Conservation (phyloP, 2,329 filamentous ascomycete genomes). For the Penicillium glabrum region DNA sequence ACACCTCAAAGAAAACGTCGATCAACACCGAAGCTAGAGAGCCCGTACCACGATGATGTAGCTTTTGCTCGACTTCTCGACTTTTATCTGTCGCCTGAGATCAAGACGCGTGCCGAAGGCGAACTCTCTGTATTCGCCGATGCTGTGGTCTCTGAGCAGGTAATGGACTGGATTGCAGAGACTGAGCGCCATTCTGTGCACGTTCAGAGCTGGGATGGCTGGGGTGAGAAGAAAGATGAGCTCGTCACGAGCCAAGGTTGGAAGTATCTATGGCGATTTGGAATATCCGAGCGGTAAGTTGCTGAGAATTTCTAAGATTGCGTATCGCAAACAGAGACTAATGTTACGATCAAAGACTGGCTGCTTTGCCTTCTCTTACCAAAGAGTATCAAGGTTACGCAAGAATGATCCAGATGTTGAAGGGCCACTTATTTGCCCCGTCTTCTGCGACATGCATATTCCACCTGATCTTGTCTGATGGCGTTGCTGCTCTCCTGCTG, state of each 20-base stretch:
- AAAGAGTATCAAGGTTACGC: not conserved
- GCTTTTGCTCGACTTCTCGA: not conserved
- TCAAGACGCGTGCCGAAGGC: not conserved
- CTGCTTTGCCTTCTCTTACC: not conserved
- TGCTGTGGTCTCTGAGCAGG: not conserved
- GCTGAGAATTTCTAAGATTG: not conserved
- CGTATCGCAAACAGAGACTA: not conserved
- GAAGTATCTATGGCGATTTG: not conserved
- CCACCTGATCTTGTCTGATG: not conserved
- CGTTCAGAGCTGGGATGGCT: not conserved
- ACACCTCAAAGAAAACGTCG: not conserved
- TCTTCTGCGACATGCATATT: not conserved
- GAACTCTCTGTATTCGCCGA: not conserved
- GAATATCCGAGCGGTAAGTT: not conserved
- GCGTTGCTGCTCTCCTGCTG: not conserved
- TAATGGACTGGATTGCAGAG: not conserved
- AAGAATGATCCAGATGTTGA: not conserved
- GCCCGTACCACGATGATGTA: not conserved
- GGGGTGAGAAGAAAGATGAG: not conserved
- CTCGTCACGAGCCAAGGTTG: not conserved
- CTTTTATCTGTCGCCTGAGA: not conserved
- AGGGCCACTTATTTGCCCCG: not conserved
- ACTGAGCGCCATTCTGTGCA: not conserved
- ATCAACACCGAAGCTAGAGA: not conserved
- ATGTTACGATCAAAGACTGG: not conserved